Base-by-base conservation (phyloP, 2,329 filamentous ascomycete species). In the Colletotrichum trifolii region DNA sequence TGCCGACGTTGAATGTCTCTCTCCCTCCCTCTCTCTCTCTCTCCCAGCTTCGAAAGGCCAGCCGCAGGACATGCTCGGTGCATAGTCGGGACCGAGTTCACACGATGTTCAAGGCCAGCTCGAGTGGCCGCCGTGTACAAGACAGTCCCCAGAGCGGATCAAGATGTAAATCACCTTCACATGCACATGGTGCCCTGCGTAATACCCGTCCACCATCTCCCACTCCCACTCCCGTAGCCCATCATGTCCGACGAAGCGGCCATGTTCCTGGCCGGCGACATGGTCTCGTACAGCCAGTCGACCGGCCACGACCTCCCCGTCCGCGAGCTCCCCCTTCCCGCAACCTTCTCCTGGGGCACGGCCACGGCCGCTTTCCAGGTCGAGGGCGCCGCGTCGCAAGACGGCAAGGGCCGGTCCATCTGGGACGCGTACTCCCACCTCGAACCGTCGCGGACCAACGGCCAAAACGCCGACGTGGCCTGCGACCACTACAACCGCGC, bases 381-480 rank as follows among this genome's bases (percentile, higher is more conserved):
- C n/a, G 80, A 82, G 67, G 81, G 81, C 12, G 79, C 74, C 7
- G 77, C 76, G n/a, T 68, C 73, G 1, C 70, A 75, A 49, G 79
- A 80, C 43, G 79, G 79, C 3, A 78, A 78, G 38, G 81, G 80
- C 4, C 71, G 74, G 15, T 80, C 78, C 11, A 80, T 81, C 36
- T 82, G 79, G 80, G 80, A 82, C 63, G 74, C 68, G 0, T 81
- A 77, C 52, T 76, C 75, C 40, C 79, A 81, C 60, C 76, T 79
- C 25, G 74, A 78, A 12, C 77, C 78, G 0, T 75, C 75, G 0
- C 77, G 77, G 17, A 79, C 79, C 17, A 79, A 78, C 40, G 75
- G 76, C 34, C 74, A 74, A 34, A 78, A 74, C 40, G 83, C 82
- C 3, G 84, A 87, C 68, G 73, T 87, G 17, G 80, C 79, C 2